Evolutionary conservation across 2,329 filamentous ascomycete genomes (phyloP).

Genomic region (Amesomyces nigricolor): DNA sequence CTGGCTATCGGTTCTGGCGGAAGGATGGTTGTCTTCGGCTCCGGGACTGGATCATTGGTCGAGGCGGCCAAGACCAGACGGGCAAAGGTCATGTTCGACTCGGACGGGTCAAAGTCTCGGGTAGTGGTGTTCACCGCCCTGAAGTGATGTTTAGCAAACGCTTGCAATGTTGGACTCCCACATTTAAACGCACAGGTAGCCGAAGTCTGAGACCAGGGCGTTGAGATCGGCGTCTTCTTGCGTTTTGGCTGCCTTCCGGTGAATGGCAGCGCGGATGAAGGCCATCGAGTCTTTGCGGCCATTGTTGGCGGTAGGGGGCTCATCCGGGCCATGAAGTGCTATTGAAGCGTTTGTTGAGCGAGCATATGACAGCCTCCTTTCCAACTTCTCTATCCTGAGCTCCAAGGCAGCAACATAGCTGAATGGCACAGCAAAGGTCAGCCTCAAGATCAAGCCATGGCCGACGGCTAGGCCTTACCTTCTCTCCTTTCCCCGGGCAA

Average conservation of each 20-base stretch:
- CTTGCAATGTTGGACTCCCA: not conserved
- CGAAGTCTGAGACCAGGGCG: constrained; percentile 88
- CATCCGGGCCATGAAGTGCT: constrained; percentile 56
- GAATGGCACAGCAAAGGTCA: not conserved
- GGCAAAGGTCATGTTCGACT: constrained; percentile 86
- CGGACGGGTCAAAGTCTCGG: constrained; percentile 84
- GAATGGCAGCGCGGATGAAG: constrained; percentile 56
- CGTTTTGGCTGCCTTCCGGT: constrained; percentile 57
- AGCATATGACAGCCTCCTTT: constrained; percentile 67
- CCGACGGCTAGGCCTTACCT: constrained; percentile 47
- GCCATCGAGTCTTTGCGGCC: constrained; percentile 56
- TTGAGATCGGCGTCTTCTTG: constrained; percentile 83
- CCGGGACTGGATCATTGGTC: constrained; percentile 65
- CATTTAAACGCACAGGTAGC: constrained; percentile 61
- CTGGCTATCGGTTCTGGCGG: constrained; percentile 65
- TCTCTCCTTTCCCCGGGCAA: constrained; percentile 88
- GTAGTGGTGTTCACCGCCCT: constrained; percentile 89
- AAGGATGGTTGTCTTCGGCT: constrained; percentile 54
- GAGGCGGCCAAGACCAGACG: constrained; percentile 80
- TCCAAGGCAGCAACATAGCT: constrained; percentile 95
- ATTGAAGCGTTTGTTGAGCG: constrained; percentile 66
- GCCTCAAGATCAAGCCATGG: not conserved
- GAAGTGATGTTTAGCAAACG: constrained; percentile 16
- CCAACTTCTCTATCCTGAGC: constrained; percentile 79
- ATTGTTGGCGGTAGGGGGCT: constrained; percentile 29